Conservation (phyloP, 345 rosid species). For the Noccaea bulbosa region DNA sequence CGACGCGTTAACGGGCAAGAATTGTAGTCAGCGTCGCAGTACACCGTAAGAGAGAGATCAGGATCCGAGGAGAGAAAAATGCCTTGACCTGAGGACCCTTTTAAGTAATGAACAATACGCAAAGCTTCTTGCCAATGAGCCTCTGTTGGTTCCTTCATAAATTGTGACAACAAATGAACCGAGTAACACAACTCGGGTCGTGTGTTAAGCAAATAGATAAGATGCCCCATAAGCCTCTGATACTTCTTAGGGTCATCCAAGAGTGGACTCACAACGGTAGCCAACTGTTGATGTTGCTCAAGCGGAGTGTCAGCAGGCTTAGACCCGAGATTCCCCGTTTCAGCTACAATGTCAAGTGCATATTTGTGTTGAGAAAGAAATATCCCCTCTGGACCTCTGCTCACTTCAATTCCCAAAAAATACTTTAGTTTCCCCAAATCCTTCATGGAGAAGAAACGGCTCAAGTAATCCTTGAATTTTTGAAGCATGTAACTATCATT, state of each 20-base stretch:
- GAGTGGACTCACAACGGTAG: background rate
- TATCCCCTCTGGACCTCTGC: background rate
- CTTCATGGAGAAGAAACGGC: too few relatives aligned
- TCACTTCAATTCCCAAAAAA: too few relatives aligned
- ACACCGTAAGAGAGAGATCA: too few relatives aligned
- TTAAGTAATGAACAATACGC: background rate
- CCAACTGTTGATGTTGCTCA: background rate
- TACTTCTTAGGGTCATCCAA: background rate
- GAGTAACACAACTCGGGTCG: background rate
- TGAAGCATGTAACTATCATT: too few relatives aligned
- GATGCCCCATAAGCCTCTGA: background rate
- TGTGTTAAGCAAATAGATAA: background rate
- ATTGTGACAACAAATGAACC: background rate
- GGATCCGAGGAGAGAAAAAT: too few relatives aligned
- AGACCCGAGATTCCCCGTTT: background rate
- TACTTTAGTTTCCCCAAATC: too few relatives aligned
- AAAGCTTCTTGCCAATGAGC: background rate
- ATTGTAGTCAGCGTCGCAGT: too few relatives aligned
- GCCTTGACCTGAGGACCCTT: background rate
- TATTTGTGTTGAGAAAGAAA: background rate
- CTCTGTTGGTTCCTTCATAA: background rate
- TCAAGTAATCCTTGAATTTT: too few relatives aligned
- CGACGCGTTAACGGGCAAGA: too few relatives aligned
- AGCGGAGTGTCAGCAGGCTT: background rate
- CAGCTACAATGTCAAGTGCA: background rate